These are phyloP conservation scores for Tolypocladium paradoxum DNA, from an alignment of 2,329 filamentous ascomycete species.

Conservation along the genomic window DNA sequence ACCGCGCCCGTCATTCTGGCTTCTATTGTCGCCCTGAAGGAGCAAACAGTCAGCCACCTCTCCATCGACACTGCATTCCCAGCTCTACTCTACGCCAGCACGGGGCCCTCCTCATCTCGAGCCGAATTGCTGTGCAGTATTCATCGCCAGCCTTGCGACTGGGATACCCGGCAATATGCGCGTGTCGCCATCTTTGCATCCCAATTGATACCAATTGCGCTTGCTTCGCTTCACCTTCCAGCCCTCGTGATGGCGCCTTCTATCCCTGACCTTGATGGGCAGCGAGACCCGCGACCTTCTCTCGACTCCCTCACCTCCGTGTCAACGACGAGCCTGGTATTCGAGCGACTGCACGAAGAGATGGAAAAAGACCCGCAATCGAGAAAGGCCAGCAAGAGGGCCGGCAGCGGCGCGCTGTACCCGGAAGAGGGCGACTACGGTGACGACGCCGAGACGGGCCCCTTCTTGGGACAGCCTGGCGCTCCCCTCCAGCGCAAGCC, in stretches of 20 bases:
- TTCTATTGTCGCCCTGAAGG: neutral
- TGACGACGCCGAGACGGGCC: conserved; percentile 37
- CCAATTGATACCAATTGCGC: neutral
- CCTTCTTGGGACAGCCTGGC: conserved; percentile 34
- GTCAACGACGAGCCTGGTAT: conserved; percentile 75
- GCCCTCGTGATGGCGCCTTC: neutral
- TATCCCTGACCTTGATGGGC: neutral
- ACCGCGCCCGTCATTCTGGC: neutral
- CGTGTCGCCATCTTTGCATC: neutral
- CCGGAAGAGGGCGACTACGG: conserved; percentile 17
- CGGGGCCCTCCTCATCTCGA: neutral
- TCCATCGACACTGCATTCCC: too few species aligned
- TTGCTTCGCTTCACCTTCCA: neutral
- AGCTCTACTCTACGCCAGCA: neutral
- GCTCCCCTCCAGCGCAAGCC: conserved; percentile 32
- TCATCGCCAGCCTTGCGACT: neutral
- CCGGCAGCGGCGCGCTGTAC: conserved; percentile 17
- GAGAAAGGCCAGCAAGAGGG: conserved; percentile 9
- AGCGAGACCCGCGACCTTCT: conserved; percentile 20
- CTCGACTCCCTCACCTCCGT: conserved; percentile 58
- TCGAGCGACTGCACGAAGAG: conserved; percentile 61
- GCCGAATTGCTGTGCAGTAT: neutral
- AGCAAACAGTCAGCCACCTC: neutral
- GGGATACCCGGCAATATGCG: neutral
- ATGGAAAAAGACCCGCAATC: conserved; percentile 18